Evolutionary conservation across 805 yeast genomes (phyloP).

Genomic region (Metschnikowia bowlesiae): DNA sequence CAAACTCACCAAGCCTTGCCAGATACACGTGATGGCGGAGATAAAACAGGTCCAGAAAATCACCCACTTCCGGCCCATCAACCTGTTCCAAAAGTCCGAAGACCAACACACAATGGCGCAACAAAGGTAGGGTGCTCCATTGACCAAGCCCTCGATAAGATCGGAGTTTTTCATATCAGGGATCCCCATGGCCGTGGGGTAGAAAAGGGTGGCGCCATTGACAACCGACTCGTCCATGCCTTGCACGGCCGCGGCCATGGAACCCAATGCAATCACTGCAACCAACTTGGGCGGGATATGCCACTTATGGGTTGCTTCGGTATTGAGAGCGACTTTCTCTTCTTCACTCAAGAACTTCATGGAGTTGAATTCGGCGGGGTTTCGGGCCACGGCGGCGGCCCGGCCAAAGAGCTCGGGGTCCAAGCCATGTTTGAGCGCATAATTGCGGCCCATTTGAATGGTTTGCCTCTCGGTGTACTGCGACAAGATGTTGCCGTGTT

Average conservation of each 20-base stretch:
- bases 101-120: conserved; percentile 62
- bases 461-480: conserved; percentile 61
- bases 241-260: conserved; percentile 68
- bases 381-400: conserved; percentile 57
- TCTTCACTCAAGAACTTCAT: conserved; percentile 46
- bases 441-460: conserved; percentile 64
- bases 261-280: conserved; percentile 53
- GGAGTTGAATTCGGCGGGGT: conserved; percentile 52
- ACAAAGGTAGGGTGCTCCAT: conserved; percentile 63
- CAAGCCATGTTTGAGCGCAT: conserved; percentile 52
- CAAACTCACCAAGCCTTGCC: conserved; percentile 62
- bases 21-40: conserved; percentile 57
- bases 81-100: conserved; percentile 47
- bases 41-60: conserved; percentile 57
- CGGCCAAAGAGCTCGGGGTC: conserved; percentile 56
- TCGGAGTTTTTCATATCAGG: conserved; percentile 38
- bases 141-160: conserved; percentile 57
- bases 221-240: conserved; percentile 74
- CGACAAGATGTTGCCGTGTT: conserved; percentile 28
- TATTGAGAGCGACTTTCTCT: conserved; percentile 47
- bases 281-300: conserved; percentile 45
- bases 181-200: conserved; percentile 53
- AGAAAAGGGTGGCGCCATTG: conserved; percentile 62
- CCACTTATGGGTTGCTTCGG: conserved; percentile 42
- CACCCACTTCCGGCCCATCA: conserved; percentile 56